Conservation (phyloP, 2,329 filamentous ascomycete species). For the Colletotrichum noveboracense region DNA sequence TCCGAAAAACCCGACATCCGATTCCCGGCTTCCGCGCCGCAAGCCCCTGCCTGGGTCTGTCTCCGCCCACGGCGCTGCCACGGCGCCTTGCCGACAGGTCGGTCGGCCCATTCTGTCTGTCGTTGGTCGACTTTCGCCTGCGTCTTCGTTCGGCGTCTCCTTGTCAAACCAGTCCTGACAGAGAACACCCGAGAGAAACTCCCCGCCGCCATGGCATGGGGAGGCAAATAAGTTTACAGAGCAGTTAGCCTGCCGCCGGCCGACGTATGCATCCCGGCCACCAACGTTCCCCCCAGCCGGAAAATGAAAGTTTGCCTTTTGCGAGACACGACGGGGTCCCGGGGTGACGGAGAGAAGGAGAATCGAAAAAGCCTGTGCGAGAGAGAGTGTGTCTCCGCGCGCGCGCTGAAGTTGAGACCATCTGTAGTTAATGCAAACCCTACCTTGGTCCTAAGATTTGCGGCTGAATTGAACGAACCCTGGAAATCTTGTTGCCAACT, state of each 20-base stretch:
- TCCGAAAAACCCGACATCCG: background rate
- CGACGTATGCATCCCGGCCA: background rate
- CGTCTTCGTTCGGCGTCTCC: background rate
- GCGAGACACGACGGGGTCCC: background rate
- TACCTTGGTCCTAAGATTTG: background rate
- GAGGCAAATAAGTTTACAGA: background rate
- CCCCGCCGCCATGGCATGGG: background rate
- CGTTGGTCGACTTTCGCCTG: background rate
- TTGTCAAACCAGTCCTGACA: background rate
- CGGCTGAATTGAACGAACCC: background rate
- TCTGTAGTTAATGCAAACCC: background rate
- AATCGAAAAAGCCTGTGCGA: background rate
- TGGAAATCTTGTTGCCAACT: background rate
- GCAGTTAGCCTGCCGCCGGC: background rate
- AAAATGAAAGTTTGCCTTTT: background rate
- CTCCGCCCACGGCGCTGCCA: background rate
- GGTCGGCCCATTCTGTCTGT: background rate
- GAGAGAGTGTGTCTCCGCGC: background rate
- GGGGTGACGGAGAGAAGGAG: background rate
- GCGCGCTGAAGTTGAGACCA: slow-evolving; percentile 3
- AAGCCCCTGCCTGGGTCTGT: background rate
- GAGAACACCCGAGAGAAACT: background rate
- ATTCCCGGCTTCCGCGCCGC: slow-evolving; percentile 4
- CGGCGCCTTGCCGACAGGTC: background rate
- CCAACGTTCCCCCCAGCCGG: background rate